Percentiles rank a stretch among this genome's conserved stretches.
Evolutionary conservation across 1,284 basidiomycete species (phyloP).

Genomic region (Marasmius fiardii): DNA sequence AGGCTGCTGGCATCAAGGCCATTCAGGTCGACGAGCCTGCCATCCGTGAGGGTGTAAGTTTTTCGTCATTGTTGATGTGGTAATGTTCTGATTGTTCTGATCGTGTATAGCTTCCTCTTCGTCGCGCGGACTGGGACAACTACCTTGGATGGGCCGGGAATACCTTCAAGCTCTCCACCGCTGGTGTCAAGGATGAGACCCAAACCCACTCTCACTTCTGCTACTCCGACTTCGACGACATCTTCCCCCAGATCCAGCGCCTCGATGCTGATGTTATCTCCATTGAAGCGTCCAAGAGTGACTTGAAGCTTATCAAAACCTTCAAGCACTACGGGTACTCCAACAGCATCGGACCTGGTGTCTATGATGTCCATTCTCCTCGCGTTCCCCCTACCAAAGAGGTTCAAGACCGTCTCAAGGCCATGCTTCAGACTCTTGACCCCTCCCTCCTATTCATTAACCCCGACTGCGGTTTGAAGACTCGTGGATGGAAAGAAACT

Average conservation of each 20-base stretch:
- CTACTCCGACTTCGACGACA: conserved; percentile 96
- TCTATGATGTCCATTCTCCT: conserved; percentile 99
- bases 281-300: conserved; percentile 97
- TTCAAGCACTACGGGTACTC: conserved; percentile 97
- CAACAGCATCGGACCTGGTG: conserved; percentile 98
- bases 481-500: conserved; percentile 96
- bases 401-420: conserved; percentile 90
- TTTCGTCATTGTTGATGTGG: not conserved
- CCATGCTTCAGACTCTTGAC: conserved; percentile 81
- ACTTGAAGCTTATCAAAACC: conserved; percentile 95
- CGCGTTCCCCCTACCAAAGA: conserved; percentile 94
- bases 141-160: conserved; percentile 98
- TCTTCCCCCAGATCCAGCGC: conserved; percentile 96
- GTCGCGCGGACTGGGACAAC: conserved; percentile 89
- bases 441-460: conserved; percentile 87
- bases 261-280: conserved; percentile 99
- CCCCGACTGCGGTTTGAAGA: conserved; percentile 92
- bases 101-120: conserved; percentile 73
- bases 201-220: conserved; percentile 99
- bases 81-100: conserved; percentile 10
- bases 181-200: conserved; percentile 88
- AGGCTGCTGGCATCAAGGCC: conserved; percentile 95
- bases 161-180: conserved; percentile 95
- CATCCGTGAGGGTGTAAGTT: conserved; percentile 92
- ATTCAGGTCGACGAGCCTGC: conserved; percentile 99